Base-by-base conservation (phyloP, 495 filamentous ascomycete species). In the Penicillium soppii region DNA sequence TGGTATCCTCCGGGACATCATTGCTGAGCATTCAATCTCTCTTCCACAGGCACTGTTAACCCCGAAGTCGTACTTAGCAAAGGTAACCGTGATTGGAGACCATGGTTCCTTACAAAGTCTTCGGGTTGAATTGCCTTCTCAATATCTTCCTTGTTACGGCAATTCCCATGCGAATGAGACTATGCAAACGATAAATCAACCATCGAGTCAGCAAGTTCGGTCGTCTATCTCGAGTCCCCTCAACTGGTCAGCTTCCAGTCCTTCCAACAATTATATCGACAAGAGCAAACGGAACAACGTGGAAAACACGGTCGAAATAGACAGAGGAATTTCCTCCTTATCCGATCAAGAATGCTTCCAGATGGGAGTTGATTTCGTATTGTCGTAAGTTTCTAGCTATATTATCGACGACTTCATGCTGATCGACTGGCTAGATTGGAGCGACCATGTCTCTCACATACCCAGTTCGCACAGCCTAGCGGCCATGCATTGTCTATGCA, bases 371-470 rank as follows among this genome's bases (percentile, higher is more conserved):
- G 42, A 61, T n/a, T 61, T 61, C 19, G 58, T 61, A 0, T 12
- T 61, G 12, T 57, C 50, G 58, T 61, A 15, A 42, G 58, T 54
- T 13, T 42, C 4, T 7, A 3, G 7, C 7, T 3, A 33, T 7
- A 6, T 21, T 20, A 17, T 15, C 30, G 10, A 1, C 22, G 3
- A 26, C 13, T 2, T 43, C 16, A n/a, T 20, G 5, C 21, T 20
- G 3, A 40, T 32, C 38, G 23, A 32, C 55, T 9, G 1, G 12
- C 17, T 19, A 58, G 58, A 2, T 22, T 61, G n/a, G 54, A 61
- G 51, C 54, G 51, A 16, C 50, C 54, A n/a, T 58, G 54, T 37
- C 46, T 61, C 10, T 47, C 26, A 16, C 58, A 54, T 46, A 54
- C 45, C 9, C 45, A 38, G 10, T 13, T 23, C 4, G 23, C 46